Percentiles rank a stretch among this genome's conserved stretches.
These are phyloP conservation scores for Fusarium citri DNA, from an alignment of 2,329 filamentous ascomycete genomes.

Conservation along the genomic window DNA sequence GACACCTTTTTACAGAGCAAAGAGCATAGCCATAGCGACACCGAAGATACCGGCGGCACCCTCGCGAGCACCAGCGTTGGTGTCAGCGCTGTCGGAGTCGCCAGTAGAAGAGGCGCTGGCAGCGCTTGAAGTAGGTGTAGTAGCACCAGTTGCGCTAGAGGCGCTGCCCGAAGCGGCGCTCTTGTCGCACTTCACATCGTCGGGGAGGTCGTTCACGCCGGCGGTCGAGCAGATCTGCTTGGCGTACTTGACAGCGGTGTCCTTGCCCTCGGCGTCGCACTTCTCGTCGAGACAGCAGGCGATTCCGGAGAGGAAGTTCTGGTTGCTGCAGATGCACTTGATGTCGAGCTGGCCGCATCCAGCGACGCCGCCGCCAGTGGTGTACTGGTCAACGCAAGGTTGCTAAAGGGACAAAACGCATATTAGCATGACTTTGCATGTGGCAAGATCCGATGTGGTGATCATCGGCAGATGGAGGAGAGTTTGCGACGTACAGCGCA, in stretches of 20 bases:
- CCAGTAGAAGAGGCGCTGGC: slow-evolving; percentile 1
- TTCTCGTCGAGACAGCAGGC: slow-evolving; percentile 55
- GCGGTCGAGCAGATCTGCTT: slow-evolving; percentile 53
- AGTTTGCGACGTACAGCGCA: slow-evolving; percentile 53
- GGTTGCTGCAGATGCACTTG: slow-evolving; percentile 57
- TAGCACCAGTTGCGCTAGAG: neutral
- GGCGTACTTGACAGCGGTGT: slow-evolving; percentile 53
- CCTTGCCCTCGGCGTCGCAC: slow-evolving; percentile 51
- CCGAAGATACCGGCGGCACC: slow-evolving; percentile 43
- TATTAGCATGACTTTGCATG: slow-evolving; percentile 12
- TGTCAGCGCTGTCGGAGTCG: neutral
- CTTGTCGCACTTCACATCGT: slow-evolving; percentile 52
- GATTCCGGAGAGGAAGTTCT: slow-evolving; percentile 54
- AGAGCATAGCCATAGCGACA: slow-evolving; percentile 45
- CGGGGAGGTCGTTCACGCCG: slow-evolving; percentile 51
- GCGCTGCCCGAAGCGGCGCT: slow-evolving; percentile 15
- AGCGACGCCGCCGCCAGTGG: slow-evolving; percentile 50
- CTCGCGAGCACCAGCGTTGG: slow-evolving; percentile 27
- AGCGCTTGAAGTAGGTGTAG: slow-evolving; percentile 25
- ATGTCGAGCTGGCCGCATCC: slow-evolving; percentile 55
- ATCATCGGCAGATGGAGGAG: neutral
- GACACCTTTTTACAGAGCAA: slow-evolving; percentile 43
- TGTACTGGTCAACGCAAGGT: slow-evolving; percentile 51
- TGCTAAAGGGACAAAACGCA: slow-evolving; percentile 38
- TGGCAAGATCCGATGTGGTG: neutral